Evolutionary conservation across 768 basidiomycete genomes (phyloP), one percentile per base, ranked within the genome.

Genomic region (Russula sp.): DNA sequence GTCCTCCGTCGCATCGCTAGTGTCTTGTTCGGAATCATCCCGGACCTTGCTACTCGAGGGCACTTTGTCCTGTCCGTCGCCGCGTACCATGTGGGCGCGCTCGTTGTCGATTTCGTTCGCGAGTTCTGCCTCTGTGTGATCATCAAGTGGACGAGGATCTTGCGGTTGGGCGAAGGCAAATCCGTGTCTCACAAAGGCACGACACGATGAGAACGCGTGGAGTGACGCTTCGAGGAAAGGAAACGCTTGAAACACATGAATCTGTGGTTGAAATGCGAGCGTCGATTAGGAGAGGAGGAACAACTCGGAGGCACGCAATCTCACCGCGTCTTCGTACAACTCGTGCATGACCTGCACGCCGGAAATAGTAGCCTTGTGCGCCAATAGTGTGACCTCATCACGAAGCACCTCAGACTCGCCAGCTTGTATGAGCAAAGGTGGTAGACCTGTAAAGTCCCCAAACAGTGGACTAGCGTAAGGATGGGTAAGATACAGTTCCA

Each of bases 381-480:
- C 94, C 32, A 98, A 73, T 9, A 99, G 80, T 16, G 88, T 88
- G 27, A 92, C 88, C 72, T 98, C 96, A 70, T 99, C 96, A 32
- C 94, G 80, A n/a, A 99, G 79, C 0, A 97, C 93, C 72, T 99
- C 96, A 1, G 92, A 88, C 65, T 98, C 96, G 18, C 96, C 96
- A 2, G 86, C 87, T 72, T 96, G 94, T 47, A 98, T 88, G 11
- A 98, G 80, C 70, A 98, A 72, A 0, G 96, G 96, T 10, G 96
- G 96, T 18, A 99, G 77, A 8, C 88, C 89, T 10, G 78, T 76
- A 64, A 95, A 88, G 71, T 94, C 84, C 20, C 97, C 96, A 68
- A 99, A 99, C 16, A 99, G 77, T 0, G 93, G 96, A 63, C 91
- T 94, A 10, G 89, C 96, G 69, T 99, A 99, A 10, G 96, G 96